Percentiles rank a stretch among this genome's conserved stretches.
Evolutionary conservation across 2,329 filamentous ascomycete species (phyloP).

Genomic region (Aschersonia sp.): DNA sequence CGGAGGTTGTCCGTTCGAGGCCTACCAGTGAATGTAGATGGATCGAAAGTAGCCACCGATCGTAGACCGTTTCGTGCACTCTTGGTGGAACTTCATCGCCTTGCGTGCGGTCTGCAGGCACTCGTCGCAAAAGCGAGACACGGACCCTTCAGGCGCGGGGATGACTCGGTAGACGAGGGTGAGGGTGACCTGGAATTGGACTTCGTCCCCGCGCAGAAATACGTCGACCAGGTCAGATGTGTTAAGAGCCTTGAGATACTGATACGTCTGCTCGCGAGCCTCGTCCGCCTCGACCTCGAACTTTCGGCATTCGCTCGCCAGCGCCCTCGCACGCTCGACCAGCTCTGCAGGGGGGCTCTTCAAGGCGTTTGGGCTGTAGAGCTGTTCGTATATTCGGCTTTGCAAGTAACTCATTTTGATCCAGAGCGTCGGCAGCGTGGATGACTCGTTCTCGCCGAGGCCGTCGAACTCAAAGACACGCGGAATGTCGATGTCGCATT

Average conservation of each 20-base stretch:
- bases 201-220: constrained; percentile 30
- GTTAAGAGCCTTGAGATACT: constrained; percentile 21
- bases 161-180: constrained; percentile 38
- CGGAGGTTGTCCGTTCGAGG: background rate
- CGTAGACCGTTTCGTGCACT: constrained; percentile 28
- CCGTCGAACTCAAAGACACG: constrained; percentile 28
- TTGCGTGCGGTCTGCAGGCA: constrained; percentile 35
- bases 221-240: constrained; percentile 26
- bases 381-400: constrained; percentile 41
- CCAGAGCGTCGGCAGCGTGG: constrained; percentile 35
- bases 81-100: constrained; percentile 29
- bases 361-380: constrained; percentile 37
- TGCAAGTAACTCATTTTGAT: constrained; percentile 40
- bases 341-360: constrained; percentile 23
- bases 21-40: constrained; percentile 38
- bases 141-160: constrained; percentile 26
- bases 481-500: constrained; percentile 42
- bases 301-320: constrained; percentile 22
- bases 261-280: constrained; percentile 19
- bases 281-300: constrained; percentile 21
- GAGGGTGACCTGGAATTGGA: constrained; percentile 31
- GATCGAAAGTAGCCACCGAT: constrained; percentile 24
- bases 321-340: constrained; percentile 20
- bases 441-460: constrained; percentile 13
- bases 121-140: constrained; percentile 30